Evolutionary conservation across 83 land plant genomes (phyloP).

Genomic region (Picea abies): DNA sequence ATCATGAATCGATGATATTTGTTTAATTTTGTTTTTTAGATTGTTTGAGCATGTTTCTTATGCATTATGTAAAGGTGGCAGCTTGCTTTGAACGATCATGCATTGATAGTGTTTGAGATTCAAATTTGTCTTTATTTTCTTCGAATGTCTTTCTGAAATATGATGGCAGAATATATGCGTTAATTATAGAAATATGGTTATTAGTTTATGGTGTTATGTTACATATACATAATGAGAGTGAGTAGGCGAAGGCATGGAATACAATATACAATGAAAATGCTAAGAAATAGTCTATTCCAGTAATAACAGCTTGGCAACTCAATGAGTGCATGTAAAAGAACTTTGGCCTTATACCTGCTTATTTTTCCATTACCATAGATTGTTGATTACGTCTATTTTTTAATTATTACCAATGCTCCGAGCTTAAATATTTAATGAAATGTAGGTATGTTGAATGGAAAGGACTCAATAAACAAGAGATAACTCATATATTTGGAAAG

Average conservation of each 20-base stretch:
- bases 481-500: conserved; percentile 81
- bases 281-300: conserved; percentile 77
- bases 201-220: too few species aligned
- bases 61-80: too few species aligned
- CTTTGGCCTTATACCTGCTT: not conserved
- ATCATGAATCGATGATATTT: too few species aligned
- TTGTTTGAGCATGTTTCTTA: too few species aligned
- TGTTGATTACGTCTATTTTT: not conserved
- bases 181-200: too few species aligned
- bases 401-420: not conserved
- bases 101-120: too few species aligned
- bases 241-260: conserved; percentile 82
- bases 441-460: conserved; percentile 95
- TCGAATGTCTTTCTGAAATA: too few species aligned
- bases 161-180: too few species aligned
- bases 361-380: not conserved
- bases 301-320: conserved; percentile 35
- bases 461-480: conserved; percentile 93
- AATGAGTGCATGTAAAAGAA: conserved; percentile 66
- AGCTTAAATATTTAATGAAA: not conserved
- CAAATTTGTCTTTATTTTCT: too few species aligned
- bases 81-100: too few species aligned
- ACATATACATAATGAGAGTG: conserved; percentile 73
- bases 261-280: conserved; percentile 75
- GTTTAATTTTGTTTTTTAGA: too few species aligned